Base-by-base conservation (phyloP, 306 rosid genomes). In the Gillenia trifoliata region DNA sequence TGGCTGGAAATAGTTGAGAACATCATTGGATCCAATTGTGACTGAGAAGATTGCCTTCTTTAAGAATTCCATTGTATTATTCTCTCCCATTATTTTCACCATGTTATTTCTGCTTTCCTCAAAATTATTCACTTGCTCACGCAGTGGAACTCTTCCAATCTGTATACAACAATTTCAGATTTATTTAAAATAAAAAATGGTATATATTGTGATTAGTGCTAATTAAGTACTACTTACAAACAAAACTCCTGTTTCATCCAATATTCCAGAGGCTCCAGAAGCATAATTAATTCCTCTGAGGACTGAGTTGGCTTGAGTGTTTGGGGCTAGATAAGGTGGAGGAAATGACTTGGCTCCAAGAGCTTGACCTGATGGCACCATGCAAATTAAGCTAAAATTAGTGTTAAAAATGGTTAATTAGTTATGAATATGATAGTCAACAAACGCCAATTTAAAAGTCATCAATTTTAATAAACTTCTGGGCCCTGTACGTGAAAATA, bases 291-390 rank as follows among this genome's bases (percentile, higher is more conserved):
- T 80, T 73, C 91, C 91, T 66, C 54, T 65, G 3, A 62, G 12
- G 66, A 77, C 13, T 34, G 85, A 78, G 49, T 79, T 79, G 25
- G 64, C 60, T 78, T 67, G 17, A 31, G 85, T 62, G 45, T 76
- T 76, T 76, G 91, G 91, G 13, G 91, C 88, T 3, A 87, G 75
- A 74, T 80, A 87, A 31, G 91, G 88, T n/a, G 83, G 88, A 17
- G 91, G 88, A 80, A 84, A 87, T 57, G 85, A 82, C 71, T 78
- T 73, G 41, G 78, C 85, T 47, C 91, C 88, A 33, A 84, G 82
- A 73, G 78, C 76, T 87, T 87, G 64, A 64, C 87, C 87, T 87
- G 71, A 26, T 61, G 63, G 25, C 50, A 61, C 17, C 75, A 36
- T 31, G 40, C 41, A 59, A 38, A 28, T 62, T 23, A 45, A 71